Evolutionary conservation across 1,284 basidiomycete species (phyloP), one percentile per base, ranked within the genome.

Genomic region (Pseudomicrostroma phylloplanum): DNA sequence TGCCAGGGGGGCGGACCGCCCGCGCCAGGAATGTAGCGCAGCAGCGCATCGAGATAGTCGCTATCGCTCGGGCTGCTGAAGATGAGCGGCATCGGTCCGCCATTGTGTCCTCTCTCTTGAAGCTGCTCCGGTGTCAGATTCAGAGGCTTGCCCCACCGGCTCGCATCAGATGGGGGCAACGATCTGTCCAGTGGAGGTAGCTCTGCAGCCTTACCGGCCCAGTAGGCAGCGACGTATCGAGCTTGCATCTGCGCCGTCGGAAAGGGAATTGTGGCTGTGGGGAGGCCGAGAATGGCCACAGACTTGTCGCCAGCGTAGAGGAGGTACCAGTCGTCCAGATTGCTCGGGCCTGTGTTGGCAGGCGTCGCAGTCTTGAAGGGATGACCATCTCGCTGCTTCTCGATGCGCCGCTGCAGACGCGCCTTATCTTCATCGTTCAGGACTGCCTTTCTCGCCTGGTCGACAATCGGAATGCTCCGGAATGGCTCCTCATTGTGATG

Each of bases 281-380:
- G 77, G 9, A 68, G 63, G 1, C 77, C 77, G 0, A 78, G 58
- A 0, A 77, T 65, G 57, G 62, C 69, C 13, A 78, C 17, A 0
- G 62, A 67, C 0, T 67, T 42, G 30, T 77, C 77, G 11, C 55
- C 39, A 0, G 41, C n/a, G 58, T 75, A 74, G 61, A 76, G 74
- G 9, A 78, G 63, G 12, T 60, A 59, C 72, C 72, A 78, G 59
- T 77, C 77, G 59, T 78, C 77, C 1, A 78, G 59, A 46, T 77
- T 67, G 17, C 63, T 60, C 13, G 76, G 61, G 30, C 40, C 58
- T 2, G 69, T 51, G 2, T 66, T 53, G 0, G 65, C 59, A 2
- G 58, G 64, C 0, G 11, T 23, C 0, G 67, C 23, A 13, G 11
- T 4, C 39, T 21, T 9, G 51, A 26, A 56, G 25, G 26, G 40